A percentile compares a stretch with the other conserved stretches of the same genome.
These are phyloP conservation scores for Wallacemonas rigidus DNA, from an alignment of 208 protist species.

Conservation along the genomic window DNA sequence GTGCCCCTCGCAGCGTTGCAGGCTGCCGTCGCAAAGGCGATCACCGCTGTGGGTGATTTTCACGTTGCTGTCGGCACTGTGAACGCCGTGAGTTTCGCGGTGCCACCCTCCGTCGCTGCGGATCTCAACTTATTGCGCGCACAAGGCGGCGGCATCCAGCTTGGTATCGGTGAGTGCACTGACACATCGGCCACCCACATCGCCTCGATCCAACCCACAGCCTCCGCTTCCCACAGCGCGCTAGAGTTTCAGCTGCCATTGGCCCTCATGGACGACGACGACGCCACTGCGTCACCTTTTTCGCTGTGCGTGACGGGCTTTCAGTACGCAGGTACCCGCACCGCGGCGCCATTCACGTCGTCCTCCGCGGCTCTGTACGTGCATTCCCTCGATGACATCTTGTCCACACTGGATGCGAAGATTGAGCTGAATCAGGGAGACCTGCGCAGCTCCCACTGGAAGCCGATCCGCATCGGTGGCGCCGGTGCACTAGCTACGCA, in stretches of 20 bases:
- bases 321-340: background rate
- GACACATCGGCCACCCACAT: background rate
- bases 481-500: constrained; percentile 43
- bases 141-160: constrained; percentile 15
- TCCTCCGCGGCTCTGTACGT: constrained; percentile 29
- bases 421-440: constrained; percentile 25
- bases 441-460: constrained; percentile 18
- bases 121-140: background rate
- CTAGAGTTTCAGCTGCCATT: constrained; percentile 30
- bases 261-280: constrained; percentile 14
- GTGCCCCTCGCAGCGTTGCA: constrained; percentile 5
- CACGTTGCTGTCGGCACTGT: background rate
- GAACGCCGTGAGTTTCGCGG: constrained; percentile 18
- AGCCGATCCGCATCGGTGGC: constrained; percentile 40
- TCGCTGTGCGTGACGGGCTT: constrained; percentile 18
- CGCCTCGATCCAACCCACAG: background rate
- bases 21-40: constrained; percentile 5
- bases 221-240: background rate
- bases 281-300: background rate
- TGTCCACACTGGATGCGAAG: constrained; percentile 21
- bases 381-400: constrained; percentile 31
- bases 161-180: constrained; percentile 11
- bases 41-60: constrained; percentile 7
- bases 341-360: constrained; percentile 13
- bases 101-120: constrained; percentile 3